Base-by-base conservation (phyloP, 768 basidiomycete genomes). In the Boletus sp. region DNA sequence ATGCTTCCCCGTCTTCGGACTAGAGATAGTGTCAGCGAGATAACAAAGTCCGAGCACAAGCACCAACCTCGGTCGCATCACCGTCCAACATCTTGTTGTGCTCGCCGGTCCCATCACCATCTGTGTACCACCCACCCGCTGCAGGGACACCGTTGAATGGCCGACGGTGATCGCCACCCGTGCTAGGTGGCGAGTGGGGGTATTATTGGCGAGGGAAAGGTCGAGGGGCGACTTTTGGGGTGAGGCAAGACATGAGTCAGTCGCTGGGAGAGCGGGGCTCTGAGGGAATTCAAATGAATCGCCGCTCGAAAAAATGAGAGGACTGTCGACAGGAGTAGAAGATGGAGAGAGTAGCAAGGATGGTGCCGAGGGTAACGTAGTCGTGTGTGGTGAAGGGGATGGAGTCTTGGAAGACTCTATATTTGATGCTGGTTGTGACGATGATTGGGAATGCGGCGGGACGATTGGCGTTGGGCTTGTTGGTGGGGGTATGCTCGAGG, bases 171-270 rank as follows among this genome's bases (percentile, higher is more conserved):
- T 85, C 91, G 82, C 91, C 91, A 93, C 87, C 91, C 91, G 91
- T 93, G 91, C 91, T 87, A 88, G 87, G 86, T 93, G 91, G 91
- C 91, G 84, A 93, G 91, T 88, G 85, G 88, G 74, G 69, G 85
- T 78, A 69, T 71, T 53, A 43, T 58, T 62, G 46, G 60, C 66
- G 70, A 62, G 71, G 60, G 69, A 71, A 60, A 69, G 65, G 68
- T 70, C 62, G 58, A 68, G 68, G 56, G 56, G 56, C 53, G 56
- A 56, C 53, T 66, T 44, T 55, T 59, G 59, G 57, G 60, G 52
- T 47, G 62, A 58, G 37, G 51, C 30, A 44, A 61, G 58, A 59
- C 60, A 64, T 54, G 72, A 61, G 29, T 75, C 64, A 23, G 73
- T 66, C 52, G 67, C 58, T 38, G 76, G 58, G 27, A 72, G 67